phyloP scores from a whole-genome alignment of 768 basidiomycete genomes.

The Exidia glandulosa region DNA sequence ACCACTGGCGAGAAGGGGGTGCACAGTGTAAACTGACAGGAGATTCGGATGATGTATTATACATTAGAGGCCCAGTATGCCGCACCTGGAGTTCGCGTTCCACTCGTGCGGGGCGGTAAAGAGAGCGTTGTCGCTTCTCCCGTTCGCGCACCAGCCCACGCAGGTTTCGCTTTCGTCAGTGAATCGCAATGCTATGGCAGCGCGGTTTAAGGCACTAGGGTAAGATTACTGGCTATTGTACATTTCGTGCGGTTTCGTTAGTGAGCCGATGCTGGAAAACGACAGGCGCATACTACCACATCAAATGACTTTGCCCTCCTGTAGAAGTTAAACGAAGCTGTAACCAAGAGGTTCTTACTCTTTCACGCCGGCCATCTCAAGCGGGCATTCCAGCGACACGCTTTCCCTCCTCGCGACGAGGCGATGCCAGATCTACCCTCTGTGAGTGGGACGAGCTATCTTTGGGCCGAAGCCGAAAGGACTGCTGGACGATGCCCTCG shows the following conservation, averaged over 20 bases:
- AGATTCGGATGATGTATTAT: too few species aligned
- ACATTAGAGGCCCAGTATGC: too few species aligned
- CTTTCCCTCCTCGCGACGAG: too few species aligned
- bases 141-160: not conserved
- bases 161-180: not conserved
- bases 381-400: not conserved
- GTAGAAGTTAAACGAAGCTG: too few species aligned
- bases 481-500: conserved; percentile 43
- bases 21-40: too few species aligned
- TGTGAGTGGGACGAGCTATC: not conserved
- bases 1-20: too few species aligned
- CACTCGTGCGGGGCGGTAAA: too few species aligned
- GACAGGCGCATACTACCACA: not conserved
- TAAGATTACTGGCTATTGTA: not conserved
- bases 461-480: conserved; percentile 34
- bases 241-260: not conserved
- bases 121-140: not conserved
- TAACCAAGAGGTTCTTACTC: too few species aligned
- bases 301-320: too few species aligned
- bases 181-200: not conserved
- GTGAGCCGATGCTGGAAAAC: not conserved
- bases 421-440: not conserved
- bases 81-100: too few species aligned
- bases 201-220: not conserved
- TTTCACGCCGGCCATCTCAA: not conserved